Percentiles rank a stretch among this genome's conserved stretches.
Conservation (phyloP, 2,329 filamentous ascomycete genomes). For the Diaporthe capsici region DNA sequence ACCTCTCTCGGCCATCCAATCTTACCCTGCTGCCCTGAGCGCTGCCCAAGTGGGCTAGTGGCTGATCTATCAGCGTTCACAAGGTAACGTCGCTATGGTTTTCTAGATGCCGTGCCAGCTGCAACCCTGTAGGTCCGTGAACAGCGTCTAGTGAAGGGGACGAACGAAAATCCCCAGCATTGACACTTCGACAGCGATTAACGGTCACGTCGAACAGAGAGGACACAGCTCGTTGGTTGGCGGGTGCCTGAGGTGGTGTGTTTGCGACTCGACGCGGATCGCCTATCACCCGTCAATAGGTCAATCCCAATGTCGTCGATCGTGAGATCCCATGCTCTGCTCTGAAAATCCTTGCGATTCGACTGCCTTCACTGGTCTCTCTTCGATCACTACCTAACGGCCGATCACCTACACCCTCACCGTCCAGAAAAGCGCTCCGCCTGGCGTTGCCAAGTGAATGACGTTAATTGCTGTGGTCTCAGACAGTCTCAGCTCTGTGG, state of each 20-base stretch:
- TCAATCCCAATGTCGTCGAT: slow-evolving; percentile 19
- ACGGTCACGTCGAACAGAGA: background rate
- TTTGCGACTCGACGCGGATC: slow-evolving; percentile 21
- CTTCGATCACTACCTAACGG: slow-evolving; percentile 7
- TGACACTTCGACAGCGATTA: background rate
- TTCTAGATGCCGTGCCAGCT: background rate
- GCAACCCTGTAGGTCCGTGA: slow-evolving; percentile 19
- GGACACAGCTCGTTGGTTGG: background rate
- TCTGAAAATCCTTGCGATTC: background rate
- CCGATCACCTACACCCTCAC: background rate
- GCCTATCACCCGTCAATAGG: slow-evolving; percentile 9
- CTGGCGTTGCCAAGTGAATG: slow-evolving; percentile 14
- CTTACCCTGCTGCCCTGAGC: slow-evolving; percentile 16
- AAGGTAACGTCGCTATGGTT: slow-evolving; percentile 1
- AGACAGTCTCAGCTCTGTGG: background rate
- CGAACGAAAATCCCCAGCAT: background rate
- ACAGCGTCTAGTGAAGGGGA: background rate
- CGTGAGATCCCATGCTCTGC: slow-evolving; percentile 6
- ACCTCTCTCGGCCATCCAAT: slow-evolving; percentile 9
- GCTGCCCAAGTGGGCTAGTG: slow-evolving; percentile 9
- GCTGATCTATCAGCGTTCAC: slow-evolving; percentile 7
- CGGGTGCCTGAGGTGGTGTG: slow-evolving; percentile 20
- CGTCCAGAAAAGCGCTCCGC: background rate
- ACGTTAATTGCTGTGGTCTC: background rate
- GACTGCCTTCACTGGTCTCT: background rate